Evolutionary conservation across 805 yeast species (phyloP), one percentile per base, ranked within the genome.

Genomic region (Gaillardinia entomophila): DNA sequence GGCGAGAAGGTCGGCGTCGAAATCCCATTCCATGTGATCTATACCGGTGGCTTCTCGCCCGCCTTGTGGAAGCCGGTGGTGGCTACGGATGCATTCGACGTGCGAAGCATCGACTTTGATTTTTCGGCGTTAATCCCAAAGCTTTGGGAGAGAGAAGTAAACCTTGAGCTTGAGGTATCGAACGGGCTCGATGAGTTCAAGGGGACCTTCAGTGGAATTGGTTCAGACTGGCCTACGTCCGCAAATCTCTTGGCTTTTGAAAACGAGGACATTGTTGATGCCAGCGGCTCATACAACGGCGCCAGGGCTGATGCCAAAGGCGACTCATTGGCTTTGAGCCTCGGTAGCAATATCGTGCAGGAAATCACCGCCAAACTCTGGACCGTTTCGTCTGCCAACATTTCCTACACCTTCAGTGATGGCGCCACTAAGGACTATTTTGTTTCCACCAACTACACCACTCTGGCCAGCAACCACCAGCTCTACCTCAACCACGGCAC

Each of bases 31-130:
- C 89, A 90, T 1, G 74, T 79, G 6, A 71, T 87, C n/a, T 87
- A 68, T 58, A 77, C 95, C 1, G 95, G 95, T 6, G 95, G 95
- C 2, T 59, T 79, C 24, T 73, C 88, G 1, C 95, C 96, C 1
- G 68, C 80, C 3, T 58, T 86, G 30, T 87, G 96, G 96, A 68
- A 72, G 31, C 86, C 94, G 3, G 75, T 83, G 39, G 95, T 86
- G 5, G 79, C 85, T 2, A 68, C 73, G 12, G 71, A 77, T 37
- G 80, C 95, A 0, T 84, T 78, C 57, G 94, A 87, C 51, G 61
- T 86, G 20, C 77, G 76, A 12, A 70, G 81, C n/a, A 64, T 82
- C 41, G 79, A 77, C 35, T 51, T 87, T 29, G 95, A 87, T 41
- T 46, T 87, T 30, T 73, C 90, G 8, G 76, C 83, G 1, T 66